Conservation (phyloP, 495 filamentous ascomycete genomes). For the Xylaria castorea region DNA sequence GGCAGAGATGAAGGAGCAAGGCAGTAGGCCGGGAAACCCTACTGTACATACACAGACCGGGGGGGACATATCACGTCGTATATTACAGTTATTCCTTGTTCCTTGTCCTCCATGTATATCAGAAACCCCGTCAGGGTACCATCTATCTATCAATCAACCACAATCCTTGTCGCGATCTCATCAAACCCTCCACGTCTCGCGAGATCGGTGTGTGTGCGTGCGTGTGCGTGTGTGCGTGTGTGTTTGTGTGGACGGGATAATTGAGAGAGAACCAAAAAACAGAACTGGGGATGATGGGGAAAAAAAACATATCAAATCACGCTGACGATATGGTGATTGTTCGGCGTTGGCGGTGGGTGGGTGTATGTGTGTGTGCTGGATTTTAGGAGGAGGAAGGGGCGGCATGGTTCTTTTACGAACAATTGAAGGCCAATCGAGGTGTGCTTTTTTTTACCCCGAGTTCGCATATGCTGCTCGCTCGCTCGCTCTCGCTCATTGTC, state of each 20-base stretch:
- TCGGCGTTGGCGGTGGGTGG: neutral
- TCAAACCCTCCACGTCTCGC: neutral
- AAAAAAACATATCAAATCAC: conserved; percentile 1
- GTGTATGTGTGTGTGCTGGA: neutral
- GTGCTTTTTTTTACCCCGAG: neutral
- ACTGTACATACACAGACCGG: neutral
- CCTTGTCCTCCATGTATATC: conserved; percentile 20
- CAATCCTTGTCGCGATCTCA: conserved; percentile 14
- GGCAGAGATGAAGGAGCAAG: neutral
- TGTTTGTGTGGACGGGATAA: too few relatives aligned
- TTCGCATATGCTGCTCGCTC: conserved; percentile 2
- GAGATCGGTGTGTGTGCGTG: neutral
- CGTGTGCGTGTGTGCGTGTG: too few relatives aligned
- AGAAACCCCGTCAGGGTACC: neutral
- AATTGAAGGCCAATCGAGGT: neutral
- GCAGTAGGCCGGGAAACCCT: neutral
- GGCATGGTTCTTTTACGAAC: neutral
- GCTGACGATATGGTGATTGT: conserved; percentile 2
- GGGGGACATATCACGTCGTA: conserved; percentile 21
- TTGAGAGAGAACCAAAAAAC: neutral
- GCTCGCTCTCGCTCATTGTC: neutral
- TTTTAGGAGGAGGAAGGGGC: neutral
- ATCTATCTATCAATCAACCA: too few relatives aligned
- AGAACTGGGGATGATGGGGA: conserved; percentile 4
- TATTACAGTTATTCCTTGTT: neutral